Evolutionary conservation across 805 yeast species (phyloP).

Genomic region (Ogataea pignaliae): DNA sequence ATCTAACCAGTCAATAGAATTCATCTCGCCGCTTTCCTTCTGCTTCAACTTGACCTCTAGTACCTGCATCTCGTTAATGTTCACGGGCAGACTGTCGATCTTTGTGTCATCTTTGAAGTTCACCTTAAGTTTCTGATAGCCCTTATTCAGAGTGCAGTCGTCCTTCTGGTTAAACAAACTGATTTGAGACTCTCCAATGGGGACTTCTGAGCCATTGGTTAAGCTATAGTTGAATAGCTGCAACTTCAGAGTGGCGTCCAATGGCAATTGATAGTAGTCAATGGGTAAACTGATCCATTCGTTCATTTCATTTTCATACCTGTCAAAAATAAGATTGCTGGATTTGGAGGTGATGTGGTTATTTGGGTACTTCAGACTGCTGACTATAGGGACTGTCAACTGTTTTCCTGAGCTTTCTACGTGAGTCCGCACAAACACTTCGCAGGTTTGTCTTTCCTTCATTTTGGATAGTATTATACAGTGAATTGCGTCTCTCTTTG

Average conservation of each 20-base stretch:
- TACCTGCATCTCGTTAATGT: slow-evolving; percentile 33
- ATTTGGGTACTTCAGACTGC: slow-evolving; percentile 14
- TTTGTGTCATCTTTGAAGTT: slow-evolving; percentile 3
- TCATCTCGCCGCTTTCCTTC: slow-evolving; percentile 65
- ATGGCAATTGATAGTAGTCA: slow-evolving; percentile 63
- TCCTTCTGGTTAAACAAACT: slow-evolving; percentile 45
- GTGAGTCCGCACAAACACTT: slow-evolving; percentile 10
- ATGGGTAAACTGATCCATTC: slow-evolving; percentile 74
- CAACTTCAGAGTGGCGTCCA: slow-evolving; percentile 55
- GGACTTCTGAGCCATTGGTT: slow-evolving; percentile 41
- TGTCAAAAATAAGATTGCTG: background rate
- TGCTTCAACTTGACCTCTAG: slow-evolving; percentile 51
- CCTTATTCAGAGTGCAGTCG: slow-evolving; percentile 59
- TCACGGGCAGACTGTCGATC: background rate
- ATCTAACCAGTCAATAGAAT: slow-evolving; percentile 70
- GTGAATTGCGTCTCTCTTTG: slow-evolving; percentile 7
- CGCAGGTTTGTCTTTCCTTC: slow-evolving; percentile 10
- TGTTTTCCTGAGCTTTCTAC: slow-evolving; percentile 19
- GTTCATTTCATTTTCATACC: slow-evolving; percentile 26
- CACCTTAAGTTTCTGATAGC: slow-evolving; percentile 57
- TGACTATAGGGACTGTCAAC: slow-evolving; percentile 20
- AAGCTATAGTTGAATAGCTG: slow-evolving; percentile 61
- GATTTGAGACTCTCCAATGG: slow-evolving; percentile 60
- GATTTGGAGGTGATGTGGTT: background rate
- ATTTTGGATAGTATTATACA: slow-evolving; percentile 13